phyloP scores from a whole-genome alignment of 208 protist genomes.

The Ichthyophonus hoferi region DNA sequence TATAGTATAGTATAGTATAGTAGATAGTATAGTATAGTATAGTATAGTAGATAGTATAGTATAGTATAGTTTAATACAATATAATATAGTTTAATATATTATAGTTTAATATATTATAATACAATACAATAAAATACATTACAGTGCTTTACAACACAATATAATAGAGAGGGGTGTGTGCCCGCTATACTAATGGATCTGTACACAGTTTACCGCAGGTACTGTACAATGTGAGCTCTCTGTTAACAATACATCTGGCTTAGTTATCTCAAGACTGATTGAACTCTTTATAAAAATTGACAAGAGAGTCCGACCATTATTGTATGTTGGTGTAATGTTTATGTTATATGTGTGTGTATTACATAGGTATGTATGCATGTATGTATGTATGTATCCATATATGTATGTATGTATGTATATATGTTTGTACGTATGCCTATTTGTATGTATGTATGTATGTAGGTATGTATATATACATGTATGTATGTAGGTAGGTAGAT shows the following conservation, averaged over 20 bases:
- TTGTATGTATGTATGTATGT: background rate
- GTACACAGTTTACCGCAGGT: background rate
- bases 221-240: background rate
- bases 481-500: background rate
- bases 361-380: background rate
- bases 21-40: no score
- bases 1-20: no score
- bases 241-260: background rate
- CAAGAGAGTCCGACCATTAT: background rate
- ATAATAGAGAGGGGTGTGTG: no score
- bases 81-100: no score
- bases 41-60: no score
- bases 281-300: background rate
- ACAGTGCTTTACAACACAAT: no score
- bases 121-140: no score
- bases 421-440: background rate
- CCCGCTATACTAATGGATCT: no score
- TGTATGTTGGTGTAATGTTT: background rate
- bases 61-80: no score
- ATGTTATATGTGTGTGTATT: background rate
- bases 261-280: background rate
- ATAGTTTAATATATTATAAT: no score
- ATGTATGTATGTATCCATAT: background rate
- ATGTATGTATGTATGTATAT: background rate
- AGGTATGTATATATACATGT: background rate